These are phyloP conservation scores for Eutrema heterophyllum DNA, from an alignment of 345 rosid genomes.

Conservation along the genomic window DNA sequence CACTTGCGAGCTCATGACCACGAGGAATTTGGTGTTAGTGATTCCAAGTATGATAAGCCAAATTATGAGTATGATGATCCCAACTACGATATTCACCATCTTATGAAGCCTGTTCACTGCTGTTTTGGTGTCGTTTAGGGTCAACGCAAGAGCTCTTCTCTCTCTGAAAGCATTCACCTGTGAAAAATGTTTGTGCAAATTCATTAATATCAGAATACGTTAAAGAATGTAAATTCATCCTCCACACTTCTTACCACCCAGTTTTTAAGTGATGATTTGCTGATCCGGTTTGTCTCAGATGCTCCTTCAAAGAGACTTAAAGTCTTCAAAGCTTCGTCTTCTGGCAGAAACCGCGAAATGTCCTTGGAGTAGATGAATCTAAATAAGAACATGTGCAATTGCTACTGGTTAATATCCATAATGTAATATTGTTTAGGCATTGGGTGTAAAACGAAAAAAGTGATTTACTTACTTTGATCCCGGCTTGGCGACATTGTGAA, in stretches of 20 bases:
- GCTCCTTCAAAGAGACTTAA: conserved; percentile 72
- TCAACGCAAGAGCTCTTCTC: conserved; percentile 66
- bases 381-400: neutral
- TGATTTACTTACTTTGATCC: conserved; percentile 32
- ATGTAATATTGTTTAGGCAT: neutral
- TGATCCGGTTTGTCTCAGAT: conserved; percentile 46
- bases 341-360: conserved; percentile 63
- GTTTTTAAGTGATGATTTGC: conserved; percentile 56
- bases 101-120: conserved; percentile 78
- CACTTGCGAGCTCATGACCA: conserved; percentile 59
- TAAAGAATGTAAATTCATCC: neutral
- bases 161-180: conserved; percentile 69
- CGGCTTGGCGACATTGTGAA: conserved; percentile 48
- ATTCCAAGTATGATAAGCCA: conserved; percentile 62
- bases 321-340: conserved; percentile 62
- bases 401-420: neutral
- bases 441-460: neutral
- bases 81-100: conserved; percentile 58
- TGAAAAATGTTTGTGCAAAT: neutral
- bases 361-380: conserved; percentile 71
- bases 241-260: conserved; percentile 63
- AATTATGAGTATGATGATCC: conserved; percentile 43
- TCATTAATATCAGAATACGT: neutral
- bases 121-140: conserved; percentile 70
- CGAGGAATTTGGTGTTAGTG: conserved; percentile 52